Base-by-base conservation (phyloP, 495 filamentous ascomycete genomes). In the Rusavskia elegans region DNA sequence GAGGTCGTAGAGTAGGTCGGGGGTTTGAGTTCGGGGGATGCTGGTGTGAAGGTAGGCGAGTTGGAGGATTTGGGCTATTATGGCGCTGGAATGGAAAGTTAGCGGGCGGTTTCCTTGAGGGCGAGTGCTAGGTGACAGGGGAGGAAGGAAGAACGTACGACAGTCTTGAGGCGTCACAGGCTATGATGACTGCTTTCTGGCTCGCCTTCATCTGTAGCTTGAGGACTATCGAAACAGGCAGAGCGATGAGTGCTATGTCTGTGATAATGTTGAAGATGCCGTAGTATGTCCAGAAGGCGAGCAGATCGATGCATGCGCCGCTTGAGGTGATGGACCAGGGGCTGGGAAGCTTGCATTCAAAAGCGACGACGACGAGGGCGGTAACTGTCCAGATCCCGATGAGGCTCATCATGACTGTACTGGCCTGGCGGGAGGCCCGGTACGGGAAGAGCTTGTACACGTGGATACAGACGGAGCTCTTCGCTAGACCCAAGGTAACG, bases 261-360 rank as follows among this genome's bases (percentile, higher is more conserved):
- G 76, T 67, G 13, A 72, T 36, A 21, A 82, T 73, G 57, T 74
- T 77, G 27, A 81, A 66, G 45, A 72, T 68, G 52, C 63, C 61
- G 48, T 52, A 73, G 73, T 49, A 70, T 66, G 49, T 72, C 61
- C 45, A 78, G 62, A 58, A 58, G 4, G 42, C 53, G 32, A 57
- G 45, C 19, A 55, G 6, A 20, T 55, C 38, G 41, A 58, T 38
- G 49, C 56, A 58, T 55, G 48, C 30, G 42, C 37, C 38, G 35
- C 27, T 16, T 30, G 29, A 30, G 5, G 40, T 30, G 9, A 44
- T 25, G 11, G 40, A 21, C 56, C 56, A 58, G 1, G 53, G 27
- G 37, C 17, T 70, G 72, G 51, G 62, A 62, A 23, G 74, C 70
- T 3, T 63, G 55, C 74, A 78, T 37, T 69, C 60, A 29, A 76